Percentiles rank a stretch among this genome's conserved stretches.
Conservation (phyloP, 768 basidiomycete species). For the Hericium rajendrae region DNA sequence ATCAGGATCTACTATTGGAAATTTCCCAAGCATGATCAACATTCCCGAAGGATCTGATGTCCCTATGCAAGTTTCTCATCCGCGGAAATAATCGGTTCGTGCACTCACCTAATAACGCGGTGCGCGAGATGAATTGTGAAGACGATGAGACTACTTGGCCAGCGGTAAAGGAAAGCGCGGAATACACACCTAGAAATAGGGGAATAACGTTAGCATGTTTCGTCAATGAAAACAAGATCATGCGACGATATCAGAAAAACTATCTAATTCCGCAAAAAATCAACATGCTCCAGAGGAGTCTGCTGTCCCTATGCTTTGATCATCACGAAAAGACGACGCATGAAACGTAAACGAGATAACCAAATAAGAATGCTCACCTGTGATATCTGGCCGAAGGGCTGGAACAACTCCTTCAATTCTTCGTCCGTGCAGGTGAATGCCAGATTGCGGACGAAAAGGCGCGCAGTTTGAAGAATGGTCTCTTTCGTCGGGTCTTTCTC, state of each 20-base stretch:
- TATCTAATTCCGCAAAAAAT: constrained; percentile 44
- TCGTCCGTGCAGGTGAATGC: constrained; percentile 71
- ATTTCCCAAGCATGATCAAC: constrained; percentile 32
- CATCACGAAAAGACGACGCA: constrained; percentile 24
- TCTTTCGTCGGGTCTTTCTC: constrained; percentile 18
- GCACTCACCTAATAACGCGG: constrained; percentile 28
- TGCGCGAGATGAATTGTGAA: neutral
- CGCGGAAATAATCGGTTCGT: neutral
- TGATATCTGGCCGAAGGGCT: constrained; percentile 57
- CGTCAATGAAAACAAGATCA: neutral
- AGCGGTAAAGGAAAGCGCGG: neutral
- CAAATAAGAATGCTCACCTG: constrained; percentile 46
- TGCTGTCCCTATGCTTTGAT: constrained; percentile 50
- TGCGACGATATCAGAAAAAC: constrained; percentile 27
- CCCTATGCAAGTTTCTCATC: constrained; percentile 47
- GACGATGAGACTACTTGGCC: neutral
- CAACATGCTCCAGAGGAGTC: constrained; percentile 35
- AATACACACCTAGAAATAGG: constrained; percentile 4
- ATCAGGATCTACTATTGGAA: constrained; percentile 13
- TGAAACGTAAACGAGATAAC: constrained; percentile 3
- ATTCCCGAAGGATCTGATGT: constrained; percentile 56
- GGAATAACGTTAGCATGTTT: constrained; percentile 1
- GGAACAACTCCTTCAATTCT: constrained; percentile 60
- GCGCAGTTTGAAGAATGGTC: constrained; percentile 62
- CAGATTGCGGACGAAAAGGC: constrained; percentile 93